Base-by-base conservation (phyloP, 331 rosid genomes). In the Rhamnella rubrinervis region DNA sequence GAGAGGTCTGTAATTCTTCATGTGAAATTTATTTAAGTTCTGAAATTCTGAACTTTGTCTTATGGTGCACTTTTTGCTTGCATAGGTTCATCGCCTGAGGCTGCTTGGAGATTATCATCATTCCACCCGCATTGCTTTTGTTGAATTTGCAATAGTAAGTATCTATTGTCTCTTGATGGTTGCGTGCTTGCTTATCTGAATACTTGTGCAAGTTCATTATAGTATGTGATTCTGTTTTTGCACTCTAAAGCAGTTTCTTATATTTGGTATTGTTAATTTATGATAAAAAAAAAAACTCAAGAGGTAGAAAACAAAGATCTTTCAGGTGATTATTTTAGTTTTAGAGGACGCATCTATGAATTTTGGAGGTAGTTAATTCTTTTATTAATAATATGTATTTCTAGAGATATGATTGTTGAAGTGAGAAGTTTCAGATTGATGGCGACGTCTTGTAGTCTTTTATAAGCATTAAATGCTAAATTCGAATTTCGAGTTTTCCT, bases 101-200 rank as follows among this genome's bases (percentile, higher is more conserved):
- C 92, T 92, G 44, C 95, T 92, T 41, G 97, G 97, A 31, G 97
- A 92, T 72, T 85, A 87, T 69, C 97, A 92, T 70, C 97, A 92
- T 70, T 89, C 96, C 55, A 89, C 97, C 74, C 95, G 95, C 17
- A 92, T 92, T 79, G 93, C 95, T 13, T 92, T 92, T 78, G 96
- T 92, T 44, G 97, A 92, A 74, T 92, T 92, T 69, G 28, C 78
- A 2, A 55, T 92, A 86, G 97, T 92, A 88, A 79, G 68, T 76
- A 61, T 67, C 68, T 59, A 1, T 13, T 40, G 57, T 18, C 44
- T 61, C 68, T 38, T 55, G 41, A 40, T 74, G 59, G 76, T 63
- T 60, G 52, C 39, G 19, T 72, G 20, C 70, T 61, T 16, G 39
- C 16, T 52, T 38, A 60, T 80, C 47, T 26, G 62, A 53, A 44